These are phyloP conservation scores for Cocos nucifera DNA, from an alignment of 176 grass and related monocot genomes.

Conservation along the genomic window DNA sequence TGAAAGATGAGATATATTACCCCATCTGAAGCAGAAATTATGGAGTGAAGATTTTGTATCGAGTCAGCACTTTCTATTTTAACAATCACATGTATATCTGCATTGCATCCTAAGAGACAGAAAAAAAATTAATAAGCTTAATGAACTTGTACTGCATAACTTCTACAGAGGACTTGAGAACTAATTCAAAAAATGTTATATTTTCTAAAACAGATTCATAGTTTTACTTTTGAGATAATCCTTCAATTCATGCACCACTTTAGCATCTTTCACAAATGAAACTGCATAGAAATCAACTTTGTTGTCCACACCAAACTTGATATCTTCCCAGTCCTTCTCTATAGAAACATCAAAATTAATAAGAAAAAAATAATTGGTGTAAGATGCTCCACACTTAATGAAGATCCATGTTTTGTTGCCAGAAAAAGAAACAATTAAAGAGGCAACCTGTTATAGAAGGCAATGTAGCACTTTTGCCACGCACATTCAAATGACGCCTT, in stretches of 20 bases:
- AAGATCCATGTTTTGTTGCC: too few species aligned
- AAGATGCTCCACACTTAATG: too few species aligned
- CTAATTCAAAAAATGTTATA: background rate
- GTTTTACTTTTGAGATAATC: constrained; percentile 78
- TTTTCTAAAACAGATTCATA: constrained; percentile 3
- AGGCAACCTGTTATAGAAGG: constrained; percentile 89
- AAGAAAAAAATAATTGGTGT: background rate
- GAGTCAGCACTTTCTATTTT: constrained; percentile 99
- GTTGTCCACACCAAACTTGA: constrained; percentile 88
- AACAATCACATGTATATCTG: constrained; percentile 81
- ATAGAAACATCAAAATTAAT: constrained; percentile 23
- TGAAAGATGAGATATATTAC: constrained; percentile 23
- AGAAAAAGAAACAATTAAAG: too few species aligned
- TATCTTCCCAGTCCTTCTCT: constrained; percentile 99
- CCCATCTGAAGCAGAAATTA: constrained; percentile 98
- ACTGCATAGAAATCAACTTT: constrained; percentile 97
- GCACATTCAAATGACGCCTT: constrained; percentile 90
- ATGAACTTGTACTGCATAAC: background rate
- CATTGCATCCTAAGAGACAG: constrained; percentile 56
- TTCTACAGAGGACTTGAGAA: background rate
- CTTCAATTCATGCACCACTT: constrained; percentile 91
- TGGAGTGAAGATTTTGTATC: constrained; percentile 88
- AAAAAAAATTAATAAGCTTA: background rate
- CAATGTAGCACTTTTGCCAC: constrained; percentile 88
- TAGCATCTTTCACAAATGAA: constrained; percentile 94